A percentile compares a stretch with the other conserved stretches of the same genome.
Conservation (phyloP, 2,329 filamentous ascomycete species). For the Microsporum canis region DNA sequence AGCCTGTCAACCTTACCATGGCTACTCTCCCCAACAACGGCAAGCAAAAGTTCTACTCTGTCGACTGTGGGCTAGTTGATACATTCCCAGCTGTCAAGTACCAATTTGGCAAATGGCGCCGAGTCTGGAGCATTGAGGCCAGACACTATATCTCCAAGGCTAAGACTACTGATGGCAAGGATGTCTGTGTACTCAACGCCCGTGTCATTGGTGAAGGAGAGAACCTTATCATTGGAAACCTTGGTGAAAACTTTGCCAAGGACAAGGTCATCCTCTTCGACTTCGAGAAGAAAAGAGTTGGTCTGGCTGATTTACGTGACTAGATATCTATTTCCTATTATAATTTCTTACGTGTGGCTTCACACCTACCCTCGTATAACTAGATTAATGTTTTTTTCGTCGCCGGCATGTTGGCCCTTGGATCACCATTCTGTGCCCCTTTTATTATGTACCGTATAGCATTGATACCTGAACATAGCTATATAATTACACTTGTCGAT, state of each 20-base stretch:
- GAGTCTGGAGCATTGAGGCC: constrained; percentile 14
- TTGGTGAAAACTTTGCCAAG: constrained; percentile 16
- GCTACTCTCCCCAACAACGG: constrained; percentile 14
- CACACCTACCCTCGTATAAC: not conserved
- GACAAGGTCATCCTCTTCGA: constrained; percentile 17
- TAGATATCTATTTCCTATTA: constrained; percentile 1
- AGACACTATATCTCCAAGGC: constrained; percentile 14
- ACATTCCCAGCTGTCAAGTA: constrained; percentile 14
- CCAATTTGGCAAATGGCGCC: constrained; percentile 11
- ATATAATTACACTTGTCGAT: not conserved
- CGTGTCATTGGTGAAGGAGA: constrained; percentile 13
- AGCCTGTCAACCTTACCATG: constrained; percentile 12
- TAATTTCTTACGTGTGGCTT: not conserved
- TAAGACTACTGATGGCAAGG: constrained; percentile 7
- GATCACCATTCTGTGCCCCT: not conserved
- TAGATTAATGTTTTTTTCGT: not conserved
- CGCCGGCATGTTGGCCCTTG: not conserved
- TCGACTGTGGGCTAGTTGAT: constrained; percentile 13
- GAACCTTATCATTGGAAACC: constrained; percentile 15
- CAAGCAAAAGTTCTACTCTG: constrained; percentile 13
- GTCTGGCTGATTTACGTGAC: constrained; percentile 14
- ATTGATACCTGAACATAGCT: not conserved
- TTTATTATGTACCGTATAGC: not conserved
- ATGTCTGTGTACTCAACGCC: constrained; percentile 16
- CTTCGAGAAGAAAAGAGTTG: constrained; percentile 14